Conservation (phyloP, 1,284 basidiomycete genomes). For the Cutaneotrichosporon sp. region DNA sequence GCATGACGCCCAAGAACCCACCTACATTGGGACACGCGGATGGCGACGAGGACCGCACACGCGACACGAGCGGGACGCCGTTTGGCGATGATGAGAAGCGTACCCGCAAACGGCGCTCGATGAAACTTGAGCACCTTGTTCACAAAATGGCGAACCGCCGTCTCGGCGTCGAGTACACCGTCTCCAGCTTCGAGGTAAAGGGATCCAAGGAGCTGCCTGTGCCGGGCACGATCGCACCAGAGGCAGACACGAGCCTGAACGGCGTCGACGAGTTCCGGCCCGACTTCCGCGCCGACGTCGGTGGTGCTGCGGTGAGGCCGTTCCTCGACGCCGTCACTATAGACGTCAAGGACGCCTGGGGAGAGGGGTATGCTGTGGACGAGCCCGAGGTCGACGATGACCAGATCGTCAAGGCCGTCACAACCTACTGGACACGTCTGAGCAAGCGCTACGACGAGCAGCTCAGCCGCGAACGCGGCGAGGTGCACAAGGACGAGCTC, state of each 20-base stretch:
- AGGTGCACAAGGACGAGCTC: constrained; percentile 48
- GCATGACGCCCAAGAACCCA: constrained; percentile 14
- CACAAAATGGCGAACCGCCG: constrained; percentile 51
- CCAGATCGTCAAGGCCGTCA: constrained; percentile 40
- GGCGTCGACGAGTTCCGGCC: constrained; percentile 45
- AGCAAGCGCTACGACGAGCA: constrained; percentile 49
- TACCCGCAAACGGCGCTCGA: constrained; percentile 41
- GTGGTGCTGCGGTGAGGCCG: constrained; percentile 30
- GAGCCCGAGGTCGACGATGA: constrained; percentile 39
- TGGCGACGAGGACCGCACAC: constrained; percentile 15
- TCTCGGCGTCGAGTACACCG: constrained; percentile 46
- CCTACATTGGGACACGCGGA: constrained; percentile 13
- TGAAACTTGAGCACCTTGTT: constrained; percentile 51
- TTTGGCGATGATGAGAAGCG: constrained; percentile 24
- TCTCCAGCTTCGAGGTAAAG: constrained; percentile 37
- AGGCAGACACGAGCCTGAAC: constrained; percentile 34
- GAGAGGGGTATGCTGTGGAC: constrained; percentile 19
- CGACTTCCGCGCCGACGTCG: constrained; percentile 38
- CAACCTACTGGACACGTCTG: constrained; percentile 48
- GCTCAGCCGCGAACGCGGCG: constrained; percentile 39
- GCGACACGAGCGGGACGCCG: constrained; percentile 18
- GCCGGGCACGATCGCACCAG: constrained; percentile 30
- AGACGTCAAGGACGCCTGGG: constrained; percentile 39
- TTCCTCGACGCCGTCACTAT: constrained; percentile 41
- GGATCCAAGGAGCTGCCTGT: constrained; percentile 43